Evolutionary conservation across 768 basidiomycete genomes (phyloP).

Genomic region (Pulveroboletus sp.): DNA sequence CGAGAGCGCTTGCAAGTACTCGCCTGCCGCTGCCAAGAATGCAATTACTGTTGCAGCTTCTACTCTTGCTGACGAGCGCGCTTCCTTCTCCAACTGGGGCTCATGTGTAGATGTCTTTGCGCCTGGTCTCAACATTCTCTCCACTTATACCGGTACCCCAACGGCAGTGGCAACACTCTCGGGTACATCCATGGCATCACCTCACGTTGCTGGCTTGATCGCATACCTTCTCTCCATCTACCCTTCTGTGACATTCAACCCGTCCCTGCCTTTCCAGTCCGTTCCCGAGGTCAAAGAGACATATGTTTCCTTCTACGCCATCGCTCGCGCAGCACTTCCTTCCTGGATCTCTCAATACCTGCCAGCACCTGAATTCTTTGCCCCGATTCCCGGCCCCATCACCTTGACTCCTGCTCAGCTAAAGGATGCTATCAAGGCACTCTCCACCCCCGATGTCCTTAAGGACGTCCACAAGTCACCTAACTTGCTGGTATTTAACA

Average conservation of each 20-base stretch:
- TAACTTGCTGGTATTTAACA: slow-evolving; percentile 82
- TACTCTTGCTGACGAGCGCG: slow-evolving; percentile 75
- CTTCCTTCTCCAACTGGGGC: slow-evolving; percentile 93
- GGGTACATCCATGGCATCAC: slow-evolving; percentile 94
- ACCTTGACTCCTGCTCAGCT: slow-evolving; percentile 66
- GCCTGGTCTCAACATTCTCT: slow-evolving; percentile 88
- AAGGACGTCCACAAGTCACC: slow-evolving; percentile 44
- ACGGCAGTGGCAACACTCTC: slow-evolving; percentile 73
- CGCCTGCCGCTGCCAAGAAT: slow-evolving; percentile 84
- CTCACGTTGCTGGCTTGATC: slow-evolving; percentile 85
- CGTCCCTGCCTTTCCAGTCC: slow-evolving; percentile 39
- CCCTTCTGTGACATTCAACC: slow-evolving; percentile 63
- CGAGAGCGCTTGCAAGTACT: slow-evolving; percentile 88
- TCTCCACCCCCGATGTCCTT: slow-evolving; percentile 56
- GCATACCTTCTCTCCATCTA: slow-evolving; percentile 93
- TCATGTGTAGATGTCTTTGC: slow-evolving; percentile 90
- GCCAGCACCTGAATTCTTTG: slow-evolving; percentile 49
- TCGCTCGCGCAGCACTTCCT: slow-evolving; percentile 56
- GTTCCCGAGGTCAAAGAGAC: slow-evolving; percentile 36
- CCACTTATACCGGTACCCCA: slow-evolving; percentile 72
- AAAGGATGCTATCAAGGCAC: slow-evolving; percentile 67
- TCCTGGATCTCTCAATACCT: slow-evolving; percentile 55
- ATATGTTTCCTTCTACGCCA: slow-evolving; percentile 49
- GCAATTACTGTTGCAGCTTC: slow-evolving; percentile 95
- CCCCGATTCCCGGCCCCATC: slow-evolving; percentile 39